phyloP scores from a whole-genome alignment of 169 alveolate species.

The Cryptosporidium canis region DNA sequence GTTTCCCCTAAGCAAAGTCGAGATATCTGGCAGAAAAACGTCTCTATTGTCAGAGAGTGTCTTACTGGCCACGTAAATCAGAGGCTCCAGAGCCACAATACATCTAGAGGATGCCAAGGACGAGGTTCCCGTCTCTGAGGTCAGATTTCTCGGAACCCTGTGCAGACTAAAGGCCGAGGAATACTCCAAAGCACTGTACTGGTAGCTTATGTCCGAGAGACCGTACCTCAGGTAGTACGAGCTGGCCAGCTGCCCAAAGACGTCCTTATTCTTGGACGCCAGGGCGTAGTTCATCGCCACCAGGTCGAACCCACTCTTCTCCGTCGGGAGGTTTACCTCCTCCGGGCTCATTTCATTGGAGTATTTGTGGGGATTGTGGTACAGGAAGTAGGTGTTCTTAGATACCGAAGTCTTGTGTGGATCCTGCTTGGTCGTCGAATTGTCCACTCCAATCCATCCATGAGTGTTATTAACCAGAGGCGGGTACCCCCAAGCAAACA shows the following conservation, averaged over 20 bases:
- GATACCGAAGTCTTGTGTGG: background rate
- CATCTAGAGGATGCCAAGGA: slow-evolving; percentile 50
- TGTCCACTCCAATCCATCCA: slow-evolving; percentile 57
- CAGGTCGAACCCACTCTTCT: slow-evolving; percentile 77
- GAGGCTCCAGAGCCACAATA: slow-evolving; percentile 59
- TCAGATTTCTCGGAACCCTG: slow-evolving; percentile 48
- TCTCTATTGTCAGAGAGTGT: slow-evolving; percentile 29
- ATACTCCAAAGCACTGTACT: slow-evolving; percentile 74
- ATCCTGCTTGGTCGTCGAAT: background rate
- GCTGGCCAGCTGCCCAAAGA: slow-evolving; percentile 79
- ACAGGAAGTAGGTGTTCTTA: slow-evolving; percentile 44
- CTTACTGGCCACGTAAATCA: slow-evolving; percentile 56
- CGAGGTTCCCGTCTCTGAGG: slow-evolving; percentile 25
- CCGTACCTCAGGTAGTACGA: slow-evolving; percentile 79
- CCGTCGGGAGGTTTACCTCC: slow-evolving; percentile 13
- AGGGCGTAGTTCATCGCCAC: slow-evolving; percentile 76
- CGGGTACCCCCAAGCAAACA: slow-evolving; percentile 85
- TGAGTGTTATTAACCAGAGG: slow-evolving; percentile 79
- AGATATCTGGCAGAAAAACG: slow-evolving; percentile 30
- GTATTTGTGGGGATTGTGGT: slow-evolving; percentile 37
- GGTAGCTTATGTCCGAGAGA: slow-evolving; percentile 71
- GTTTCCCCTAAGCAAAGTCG: slow-evolving; percentile 3
- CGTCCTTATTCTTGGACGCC: slow-evolving; percentile 75
- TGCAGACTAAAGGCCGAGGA: slow-evolving; percentile 75
- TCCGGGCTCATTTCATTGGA: slow-evolving; percentile 8